A percentile compares a stretch with the other conserved stretches of the same genome.
Evolutionary conservation across 2,329 filamentous ascomycete species (phyloP).

Genomic region (Aspergillus clavatus): DNA sequence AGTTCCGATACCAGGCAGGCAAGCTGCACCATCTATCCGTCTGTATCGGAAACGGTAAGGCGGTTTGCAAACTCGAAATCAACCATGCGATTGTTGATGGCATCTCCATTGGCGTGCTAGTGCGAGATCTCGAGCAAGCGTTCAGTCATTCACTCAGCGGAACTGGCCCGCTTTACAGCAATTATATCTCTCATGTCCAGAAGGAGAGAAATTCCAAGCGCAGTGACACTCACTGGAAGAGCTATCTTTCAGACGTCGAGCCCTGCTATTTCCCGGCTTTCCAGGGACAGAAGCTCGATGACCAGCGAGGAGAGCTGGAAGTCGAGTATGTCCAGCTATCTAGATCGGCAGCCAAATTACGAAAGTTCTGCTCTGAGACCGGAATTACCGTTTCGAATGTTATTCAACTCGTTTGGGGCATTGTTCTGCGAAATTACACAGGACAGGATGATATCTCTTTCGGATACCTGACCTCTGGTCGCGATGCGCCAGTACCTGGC

Average conservation of each 20-base stretch:
- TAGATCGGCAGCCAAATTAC: neutral
- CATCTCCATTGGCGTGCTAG: slow-evolving; percentile 3
- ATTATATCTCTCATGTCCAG: slow-evolving; percentile 2
- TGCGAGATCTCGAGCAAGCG: slow-evolving; percentile 4
- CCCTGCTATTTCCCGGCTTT: neutral
- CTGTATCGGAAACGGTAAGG: too few relatives aligned
- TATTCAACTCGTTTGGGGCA: slow-evolving; percentile 37
- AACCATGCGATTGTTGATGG: slow-evolving; percentile 9
- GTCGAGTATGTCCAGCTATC: slow-evolving; percentile 24
- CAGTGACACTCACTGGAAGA: neutral
- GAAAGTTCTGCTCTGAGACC: slow-evolving; percentile 8
- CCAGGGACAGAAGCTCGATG: neutral
- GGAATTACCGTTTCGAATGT: slow-evolving; percentile 25
- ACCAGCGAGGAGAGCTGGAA: slow-evolving; percentile 1
- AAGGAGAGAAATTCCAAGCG: too few relatives aligned
- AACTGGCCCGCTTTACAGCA: neutral
- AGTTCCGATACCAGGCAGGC: neutral
- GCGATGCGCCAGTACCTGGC: slow-evolving; percentile 30
- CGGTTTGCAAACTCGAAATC: too few relatives aligned
- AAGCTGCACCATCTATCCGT: neutral
- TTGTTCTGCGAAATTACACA: slow-evolving; percentile 34
- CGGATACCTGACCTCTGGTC: slow-evolving; percentile 39
- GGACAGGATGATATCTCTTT: slow-evolving; percentile 37
- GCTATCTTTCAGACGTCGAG: neutral
- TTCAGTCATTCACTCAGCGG: neutral